Evolutionary conservation across 2,329 filamentous ascomycete genomes (phyloP), one percentile per base, ranked within the genome.

Genomic region (Pleomassaria siparia): DNA sequence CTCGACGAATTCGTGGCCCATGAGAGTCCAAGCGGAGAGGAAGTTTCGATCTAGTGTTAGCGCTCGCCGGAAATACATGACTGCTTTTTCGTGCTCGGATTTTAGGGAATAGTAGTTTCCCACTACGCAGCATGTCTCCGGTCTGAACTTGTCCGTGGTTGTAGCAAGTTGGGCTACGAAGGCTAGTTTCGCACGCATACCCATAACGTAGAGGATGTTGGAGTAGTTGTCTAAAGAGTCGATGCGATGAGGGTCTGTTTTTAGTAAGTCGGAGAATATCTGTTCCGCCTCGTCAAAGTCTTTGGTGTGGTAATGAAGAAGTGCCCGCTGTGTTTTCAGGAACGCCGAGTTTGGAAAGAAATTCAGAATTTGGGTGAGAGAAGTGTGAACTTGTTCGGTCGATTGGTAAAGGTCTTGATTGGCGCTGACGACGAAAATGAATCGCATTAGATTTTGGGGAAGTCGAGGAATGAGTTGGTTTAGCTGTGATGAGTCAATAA

Each of bases 1-100:
- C 71, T 99, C 94, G 44, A 97, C 91, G 60, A 96, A 99, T 70
- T 99, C 94, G 70, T 99, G 94, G 1, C 94, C 94, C 92, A 99
- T 97, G 1, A 99, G 78, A 0, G 94, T 99, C 94, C 94, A 99
- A 1, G 94, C 94, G 0, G 91, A 95, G 13, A 96, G 80, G 67
- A 94, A 99, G 21, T 85, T 87, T 9, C 92, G 85, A 66, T 99
- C 94, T 0, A 99, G 78, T 0, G 90, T 95, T 16, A 99, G 74
- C 0, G 94, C 94, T 18, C 94, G 86, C 3, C 94, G 87, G 76
- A 99, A 99, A 72, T 97, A 97, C 74, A 96, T 91, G 44, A 99
- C 91, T 0, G 94, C 92, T 67, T 99, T 99, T 69, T 99, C 94
- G 68, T 99, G 94, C 68, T 95, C 87, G 0, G 91, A 96, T 51